Evolutionary conservation across 2,329 filamentous ascomycete species (phyloP).

Genomic region (Penicillium nordicum): DNA sequence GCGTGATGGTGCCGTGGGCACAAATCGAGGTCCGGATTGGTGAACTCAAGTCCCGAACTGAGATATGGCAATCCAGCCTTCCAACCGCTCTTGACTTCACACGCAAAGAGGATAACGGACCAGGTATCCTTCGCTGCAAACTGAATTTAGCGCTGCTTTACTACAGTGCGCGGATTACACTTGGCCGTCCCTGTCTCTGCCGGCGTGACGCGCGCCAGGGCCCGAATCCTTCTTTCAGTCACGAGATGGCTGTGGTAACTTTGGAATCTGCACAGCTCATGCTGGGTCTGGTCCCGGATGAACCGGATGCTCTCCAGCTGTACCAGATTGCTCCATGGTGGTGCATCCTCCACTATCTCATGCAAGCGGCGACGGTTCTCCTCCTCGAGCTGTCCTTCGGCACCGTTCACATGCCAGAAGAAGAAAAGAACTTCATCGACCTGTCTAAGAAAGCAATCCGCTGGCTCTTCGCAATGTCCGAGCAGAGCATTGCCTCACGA

Average conservation of each 20-base stretch:
- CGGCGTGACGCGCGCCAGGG: conserved; percentile 38
- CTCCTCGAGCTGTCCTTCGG: conserved; percentile 47
- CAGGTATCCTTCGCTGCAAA: conserved; percentile 37
- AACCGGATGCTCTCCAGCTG: conserved; percentile 40
- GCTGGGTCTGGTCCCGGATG: conserved; percentile 43
- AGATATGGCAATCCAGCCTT: conserved; percentile 39
- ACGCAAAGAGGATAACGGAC: conserved; percentile 32
- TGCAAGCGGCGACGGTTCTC: conserved; percentile 45
- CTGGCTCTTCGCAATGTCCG: conserved; percentile 44
- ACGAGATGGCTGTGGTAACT: conserved; percentile 38
- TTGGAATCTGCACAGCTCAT: conserved; percentile 40
- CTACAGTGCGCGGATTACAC: conserved; percentile 44
- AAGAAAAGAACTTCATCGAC: conserved; percentile 36
- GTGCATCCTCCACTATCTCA: conserved; percentile 45
- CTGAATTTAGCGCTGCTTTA: conserved; percentile 44
- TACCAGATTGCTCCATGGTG: conserved; percentile 45
- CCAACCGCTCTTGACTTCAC: conserved; percentile 39
- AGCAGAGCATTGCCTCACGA: conserved; percentile 37
- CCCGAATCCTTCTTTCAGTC: conserved; percentile 35
- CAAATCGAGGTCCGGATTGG: conserved; percentile 42
- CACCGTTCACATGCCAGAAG: conserved; percentile 42
- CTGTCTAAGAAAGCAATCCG: conserved; percentile 42
- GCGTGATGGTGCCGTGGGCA: conserved; percentile 38
- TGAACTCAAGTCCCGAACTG: conserved; percentile 37
- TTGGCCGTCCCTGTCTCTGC: conserved; percentile 48